Conservation (phyloP, 345 rosid genomes). For the Eucalyptus globulus region DNA sequence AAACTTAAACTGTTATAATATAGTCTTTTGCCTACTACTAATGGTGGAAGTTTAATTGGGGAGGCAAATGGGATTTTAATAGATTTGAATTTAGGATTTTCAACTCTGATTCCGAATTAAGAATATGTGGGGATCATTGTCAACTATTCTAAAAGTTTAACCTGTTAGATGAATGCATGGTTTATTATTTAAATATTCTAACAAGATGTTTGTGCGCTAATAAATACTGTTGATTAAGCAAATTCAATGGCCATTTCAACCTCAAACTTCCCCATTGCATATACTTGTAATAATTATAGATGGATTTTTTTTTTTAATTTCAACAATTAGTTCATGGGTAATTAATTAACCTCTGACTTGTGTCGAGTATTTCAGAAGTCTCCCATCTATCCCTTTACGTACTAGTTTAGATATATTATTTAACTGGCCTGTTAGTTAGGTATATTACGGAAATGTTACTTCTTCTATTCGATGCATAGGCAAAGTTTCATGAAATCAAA, state of each 20-base stretch:
- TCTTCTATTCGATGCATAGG: background rate
- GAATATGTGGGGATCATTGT: accelerated
- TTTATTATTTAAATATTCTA: too few species aligned
- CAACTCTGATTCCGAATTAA: too few species aligned
- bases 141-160: too few species aligned
- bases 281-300: background rate
- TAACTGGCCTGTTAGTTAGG: background rate
- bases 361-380: background rate
- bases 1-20: too few species aligned
- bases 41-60: too few species aligned
- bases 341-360: background rate
- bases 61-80: too few species aligned
- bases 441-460: background rate
- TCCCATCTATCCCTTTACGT: background rate
- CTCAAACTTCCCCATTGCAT: background rate
- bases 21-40: too few species aligned
- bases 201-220: background rate
- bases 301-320: background rate
- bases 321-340: background rate
- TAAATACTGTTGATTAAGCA: background rate
- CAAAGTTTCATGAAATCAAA: background rate
- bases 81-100: too few species aligned
- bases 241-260: background rate
- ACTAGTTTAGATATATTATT: background rate
- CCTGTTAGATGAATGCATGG: accelerated